phyloP scores from a whole-genome alignment of 202 grass and related monocot species.

The Miscanthus sacchariflorus region DNA sequence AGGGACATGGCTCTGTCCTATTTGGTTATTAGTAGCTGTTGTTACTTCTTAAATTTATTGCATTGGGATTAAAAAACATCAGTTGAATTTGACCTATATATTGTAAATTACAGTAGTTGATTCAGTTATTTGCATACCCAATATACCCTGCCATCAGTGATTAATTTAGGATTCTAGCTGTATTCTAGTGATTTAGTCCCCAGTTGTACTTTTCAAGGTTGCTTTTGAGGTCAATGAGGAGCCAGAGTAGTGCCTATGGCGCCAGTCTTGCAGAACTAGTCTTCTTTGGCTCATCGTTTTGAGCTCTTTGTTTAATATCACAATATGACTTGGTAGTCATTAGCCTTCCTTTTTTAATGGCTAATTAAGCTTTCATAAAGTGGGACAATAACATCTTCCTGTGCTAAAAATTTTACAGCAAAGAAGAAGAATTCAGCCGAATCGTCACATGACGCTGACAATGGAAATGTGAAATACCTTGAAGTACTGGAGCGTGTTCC shows the following conservation, averaged over 20 bases:
- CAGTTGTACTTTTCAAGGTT: conserved; percentile 46
- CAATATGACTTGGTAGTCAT: conserved; percentile 1
- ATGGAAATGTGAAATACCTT: conserved; percentile 76
- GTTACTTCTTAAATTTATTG: conserved; percentile 9
- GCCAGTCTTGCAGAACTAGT: conserved; percentile 23
- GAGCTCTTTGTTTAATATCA: conserved; percentile 35
- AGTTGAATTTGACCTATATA: conserved; percentile 23
- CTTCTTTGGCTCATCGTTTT: conserved; percentile 25
- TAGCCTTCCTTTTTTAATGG: conserved; percentile 3
- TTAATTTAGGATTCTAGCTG: conserved; percentile 41
- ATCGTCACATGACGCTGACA: conserved; percentile 54
- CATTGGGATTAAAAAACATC: not conserved
- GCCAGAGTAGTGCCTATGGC: not conserved
- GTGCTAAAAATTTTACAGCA: conserved; percentile 61
- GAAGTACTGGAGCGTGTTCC: conserved; percentile 63
- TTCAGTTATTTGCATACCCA: conserved; percentile 26
- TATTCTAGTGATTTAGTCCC: conserved; percentile 25
- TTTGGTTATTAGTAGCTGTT: not conserved
- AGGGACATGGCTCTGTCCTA: not conserved
- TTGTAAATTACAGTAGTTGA: conserved; percentile 14
- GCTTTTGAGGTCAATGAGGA: conserved; percentile 37
- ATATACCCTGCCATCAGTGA: conserved; percentile 6
- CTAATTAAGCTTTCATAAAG: conserved; percentile 8
- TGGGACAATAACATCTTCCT: conserved; percentile 25
- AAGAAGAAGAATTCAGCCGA: conserved; percentile 62